These are phyloP conservation scores for Parascedosporium putredinis DNA, from an alignment of 2,329 filamentous ascomycete genomes.

Conservation along the genomic window DNA sequence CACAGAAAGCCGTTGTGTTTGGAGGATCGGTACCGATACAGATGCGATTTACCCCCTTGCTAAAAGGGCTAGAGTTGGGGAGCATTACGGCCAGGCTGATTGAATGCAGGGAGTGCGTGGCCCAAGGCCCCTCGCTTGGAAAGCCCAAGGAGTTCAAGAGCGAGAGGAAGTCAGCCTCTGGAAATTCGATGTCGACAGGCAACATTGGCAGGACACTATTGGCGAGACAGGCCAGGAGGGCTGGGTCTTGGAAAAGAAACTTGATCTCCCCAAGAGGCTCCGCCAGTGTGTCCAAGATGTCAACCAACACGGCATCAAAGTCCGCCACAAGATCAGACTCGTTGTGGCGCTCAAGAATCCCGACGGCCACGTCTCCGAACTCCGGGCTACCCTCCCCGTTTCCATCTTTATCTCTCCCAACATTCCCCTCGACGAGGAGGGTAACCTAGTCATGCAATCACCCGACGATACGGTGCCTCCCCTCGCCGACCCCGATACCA, in stretches of 20 bases:
- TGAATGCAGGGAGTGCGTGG: slow-evolving; percentile 62
- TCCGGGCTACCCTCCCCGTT: slow-evolving; percentile 81
- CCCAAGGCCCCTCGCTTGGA: slow-evolving; percentile 34
- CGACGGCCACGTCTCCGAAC: slow-evolving; percentile 82
- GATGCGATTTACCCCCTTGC: slow-evolving; percentile 75
- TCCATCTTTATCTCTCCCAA: slow-evolving; percentile 95
- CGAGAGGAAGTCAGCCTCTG: slow-evolving; percentile 54
- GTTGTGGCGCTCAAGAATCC: slow-evolving; percentile 88
- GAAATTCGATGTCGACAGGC: slow-evolving; percentile 43
- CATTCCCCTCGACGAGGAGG: slow-evolving; percentile 77
- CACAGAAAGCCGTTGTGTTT: slow-evolving; percentile 89
- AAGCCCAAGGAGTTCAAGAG: slow-evolving; percentile 44
- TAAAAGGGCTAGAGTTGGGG: slow-evolving; percentile 83
- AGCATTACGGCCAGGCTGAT: slow-evolving; percentile 70
- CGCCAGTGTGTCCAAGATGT: slow-evolving; percentile 82
- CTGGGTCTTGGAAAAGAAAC: slow-evolving; percentile 48
- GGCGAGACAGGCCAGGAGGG: slow-evolving; percentile 58
- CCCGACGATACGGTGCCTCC: slow-evolving; percentile 17
- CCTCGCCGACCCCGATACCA: slow-evolving; percentile 28
- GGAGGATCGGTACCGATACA: slow-evolving; percentile 77
- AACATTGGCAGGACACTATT: slow-evolving; percentile 60
- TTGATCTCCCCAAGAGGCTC: slow-evolving; percentile 70
- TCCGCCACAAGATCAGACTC: slow-evolving; percentile 86
- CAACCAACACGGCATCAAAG: slow-evolving; percentile 79
- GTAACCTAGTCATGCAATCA: slow-evolving; percentile 55